A percentile compares a stretch with the other conserved stretches of the same genome.
Evolutionary conservation across 306 rosid species (phyloP).

Genomic region (cucumber (Cucumis sativus)): DNA sequence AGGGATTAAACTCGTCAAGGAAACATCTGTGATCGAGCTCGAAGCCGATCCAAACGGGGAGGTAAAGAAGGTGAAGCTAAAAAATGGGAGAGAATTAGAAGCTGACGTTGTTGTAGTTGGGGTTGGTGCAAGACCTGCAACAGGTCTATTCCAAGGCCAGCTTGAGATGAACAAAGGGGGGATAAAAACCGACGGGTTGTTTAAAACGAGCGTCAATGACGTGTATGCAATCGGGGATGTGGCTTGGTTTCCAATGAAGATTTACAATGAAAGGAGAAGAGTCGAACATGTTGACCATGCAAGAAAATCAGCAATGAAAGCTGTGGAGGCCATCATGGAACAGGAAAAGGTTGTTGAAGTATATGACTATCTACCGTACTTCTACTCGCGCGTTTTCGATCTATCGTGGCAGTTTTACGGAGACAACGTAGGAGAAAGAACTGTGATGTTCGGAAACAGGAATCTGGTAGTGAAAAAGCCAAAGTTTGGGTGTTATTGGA

Average conservation of each 20-base stretch:
- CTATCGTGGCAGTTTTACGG: slow-evolving; percentile 34
- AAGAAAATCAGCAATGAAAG: slow-evolving; percentile 33
- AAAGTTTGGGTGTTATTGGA: slow-evolving; percentile 36
- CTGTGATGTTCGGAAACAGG: slow-evolving; percentile 21
- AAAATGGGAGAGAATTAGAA: slow-evolving; percentile 21
- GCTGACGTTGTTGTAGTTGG: slow-evolving; percentile 37
- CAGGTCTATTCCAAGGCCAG: slow-evolving; percentile 23
- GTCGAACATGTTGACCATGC: slow-evolving; percentile 39
- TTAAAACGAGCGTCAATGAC: slow-evolving; percentile 12
- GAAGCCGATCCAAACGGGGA: slow-evolving; percentile 1
- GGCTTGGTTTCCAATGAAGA: slow-evolving; percentile 21
- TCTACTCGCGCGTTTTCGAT: slow-evolving; percentile 26
- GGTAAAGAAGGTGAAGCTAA: slow-evolving; percentile 27
- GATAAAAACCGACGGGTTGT: slow-evolving; percentile 21
- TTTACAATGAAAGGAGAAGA: slow-evolving; percentile 28
- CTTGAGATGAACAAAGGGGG: slow-evolving; percentile 22
- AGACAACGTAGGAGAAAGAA: slow-evolving; percentile 27
- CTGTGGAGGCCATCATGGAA: slow-evolving; percentile 24
- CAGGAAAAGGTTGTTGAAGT: slow-evolving; percentile 5
- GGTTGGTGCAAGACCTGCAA: slow-evolving; percentile 23
- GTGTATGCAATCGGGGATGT: slow-evolving; percentile 33
- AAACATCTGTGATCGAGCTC: slow-evolving; percentile 7
- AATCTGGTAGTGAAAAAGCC: slow-evolving; percentile 1
- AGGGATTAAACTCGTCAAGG: slow-evolving; percentile 27
- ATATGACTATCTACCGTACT: slow-evolving; percentile 26